Conservation (phyloP, 768 basidiomycete species). For the Gymnopilus dilepis region DNA sequence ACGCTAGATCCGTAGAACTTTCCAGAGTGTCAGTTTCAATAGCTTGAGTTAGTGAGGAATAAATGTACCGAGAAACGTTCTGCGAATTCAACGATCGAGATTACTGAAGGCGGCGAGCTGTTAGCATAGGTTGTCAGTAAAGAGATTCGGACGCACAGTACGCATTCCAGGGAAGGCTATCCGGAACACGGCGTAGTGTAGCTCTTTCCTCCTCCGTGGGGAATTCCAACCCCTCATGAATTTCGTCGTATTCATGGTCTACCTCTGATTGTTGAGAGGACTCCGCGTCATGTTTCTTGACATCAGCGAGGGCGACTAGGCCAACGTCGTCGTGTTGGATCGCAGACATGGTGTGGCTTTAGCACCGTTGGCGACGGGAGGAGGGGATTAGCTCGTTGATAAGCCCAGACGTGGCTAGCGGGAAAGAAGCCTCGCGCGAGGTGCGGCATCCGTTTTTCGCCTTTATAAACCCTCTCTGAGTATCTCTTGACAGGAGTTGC, state of each 20-base stretch:
- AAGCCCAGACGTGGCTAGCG: conserved; percentile 10
- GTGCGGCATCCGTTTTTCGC: conserved; percentile 1
- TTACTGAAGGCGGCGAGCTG: conserved; percentile 43
- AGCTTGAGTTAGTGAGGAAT: neutral
- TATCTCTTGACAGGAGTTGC: conserved; percentile 11
- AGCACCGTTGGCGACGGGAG: neutral
- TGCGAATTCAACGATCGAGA: conserved; percentile 70
- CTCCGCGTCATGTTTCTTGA: conserved; percentile 21
- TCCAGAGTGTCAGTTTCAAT: conserved; percentile 3
- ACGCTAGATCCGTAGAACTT: conserved; percentile 54
- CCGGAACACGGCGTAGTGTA: conserved; percentile 66
- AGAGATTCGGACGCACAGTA: conserved; percentile 44
- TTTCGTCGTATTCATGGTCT: conserved; percentile 33
- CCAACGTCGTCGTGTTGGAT: conserved; percentile 24
- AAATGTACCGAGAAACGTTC: conserved; percentile 72
- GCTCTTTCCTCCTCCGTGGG: conserved; percentile 65
- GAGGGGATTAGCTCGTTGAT: neutral
- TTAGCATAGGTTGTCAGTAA: conserved; percentile 4
- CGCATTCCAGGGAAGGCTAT: conserved; percentile 61
- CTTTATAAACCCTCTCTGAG: conserved; percentile 12
- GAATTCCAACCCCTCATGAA: conserved; percentile 61
- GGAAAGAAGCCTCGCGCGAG: conserved; percentile 16
- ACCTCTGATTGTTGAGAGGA: conserved; percentile 23
- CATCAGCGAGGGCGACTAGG: conserved; percentile 19
- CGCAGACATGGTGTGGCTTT: conserved; percentile 26